Evolutionary conservation across 2,329 filamentous ascomycete species (phyloP).

Genomic region (Cladobotryum protrusum): DNA sequence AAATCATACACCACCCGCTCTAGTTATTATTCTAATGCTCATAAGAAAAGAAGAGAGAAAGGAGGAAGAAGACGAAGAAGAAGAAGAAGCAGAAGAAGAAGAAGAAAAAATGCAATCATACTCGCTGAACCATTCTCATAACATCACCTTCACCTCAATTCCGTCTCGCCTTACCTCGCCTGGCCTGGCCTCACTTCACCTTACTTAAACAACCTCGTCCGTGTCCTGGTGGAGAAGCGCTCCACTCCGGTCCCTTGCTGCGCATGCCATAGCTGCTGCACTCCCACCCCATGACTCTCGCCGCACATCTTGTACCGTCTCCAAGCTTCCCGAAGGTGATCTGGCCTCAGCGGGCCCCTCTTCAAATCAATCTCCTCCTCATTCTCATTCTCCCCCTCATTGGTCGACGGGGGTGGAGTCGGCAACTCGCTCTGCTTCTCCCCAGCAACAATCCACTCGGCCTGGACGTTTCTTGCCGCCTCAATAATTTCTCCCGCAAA

Average conservation of each 20-base stretch:
- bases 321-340: slow-evolving; percentile 68
- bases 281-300: slow-evolving; percentile 57
- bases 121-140: neutral
- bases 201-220: slow-evolving; percentile 49
- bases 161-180: neutral
- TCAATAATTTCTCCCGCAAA: slow-evolving; percentile 74
- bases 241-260: slow-evolving; percentile 56
- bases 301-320: slow-evolving; percentile 58
- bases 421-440: slow-evolving; percentile 52
- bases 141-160: no score
- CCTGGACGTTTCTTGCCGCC: slow-evolving; percentile 61
- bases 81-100: no score
- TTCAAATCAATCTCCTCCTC: slow-evolving; percentile 28
- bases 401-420: slow-evolving; percentile 32
- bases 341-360: slow-evolving; percentile 60
- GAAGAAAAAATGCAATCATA: no score
- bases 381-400: slow-evolving; percentile 23
- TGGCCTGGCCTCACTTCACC: neutral
- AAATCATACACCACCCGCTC: neutral
- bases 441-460: slow-evolving; percentile 59
- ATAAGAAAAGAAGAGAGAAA: no score
- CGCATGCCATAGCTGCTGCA: slow-evolving; percentile 54
- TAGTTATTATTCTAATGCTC: neutral
- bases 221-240: slow-evolving; percentile 49
- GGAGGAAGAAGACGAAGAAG: no score